Evolutionary conservation across 1,139 yeast genomes (phyloP), one percentile per base, ranked within the genome.

Genomic region (Yamadazyma triangularis): DNA sequence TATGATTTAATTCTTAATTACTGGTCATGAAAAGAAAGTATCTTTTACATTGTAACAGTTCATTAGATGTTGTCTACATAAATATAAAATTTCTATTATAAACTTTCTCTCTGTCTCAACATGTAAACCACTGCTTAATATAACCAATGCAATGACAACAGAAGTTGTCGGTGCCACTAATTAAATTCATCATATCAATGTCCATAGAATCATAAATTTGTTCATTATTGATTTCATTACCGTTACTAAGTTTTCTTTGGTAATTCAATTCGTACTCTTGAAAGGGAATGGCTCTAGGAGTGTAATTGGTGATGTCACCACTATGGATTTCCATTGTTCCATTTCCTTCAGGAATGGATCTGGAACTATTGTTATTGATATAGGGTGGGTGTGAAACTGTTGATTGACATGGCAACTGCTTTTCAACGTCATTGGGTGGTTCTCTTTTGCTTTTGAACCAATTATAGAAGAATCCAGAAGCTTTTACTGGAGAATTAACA

Each of bases 221-320:
- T 12, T 24, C 22, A 18, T 25, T 11, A 8, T 20, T 21, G 14
- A 15, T 13, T 21, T 8, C 23, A 7, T 6, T 18, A 7, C 8
- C 6, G 6, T 9, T 18, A 9, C 20, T 18, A 7, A 18, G 20
- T 9, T 18, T 18, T 19, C 28, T 21, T 14, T 20, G 19, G 19
- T 30, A 55, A 28, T 45, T 47, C 19, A 53, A 33, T 8, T 47
- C 51, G 29, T 29, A 45, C 11, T 50, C 55, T 27, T 44, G 32
- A 13, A 55, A 45, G 6, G 60, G 60, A 8, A 51, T 33, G 1
- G 56, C 63, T 26, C 41, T 35, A 3, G 63, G 59, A 2, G 63
- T 57, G 31, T 44, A 49, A 5, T 39, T 29, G 9, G 48, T 47
- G 6, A 29, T 23, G 15, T 32, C 28, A 21, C 20, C 20, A 18